phyloP scores from a whole-genome alignment of 139 green algal genomes.

The Chlamydomonas sp. region DNA sequence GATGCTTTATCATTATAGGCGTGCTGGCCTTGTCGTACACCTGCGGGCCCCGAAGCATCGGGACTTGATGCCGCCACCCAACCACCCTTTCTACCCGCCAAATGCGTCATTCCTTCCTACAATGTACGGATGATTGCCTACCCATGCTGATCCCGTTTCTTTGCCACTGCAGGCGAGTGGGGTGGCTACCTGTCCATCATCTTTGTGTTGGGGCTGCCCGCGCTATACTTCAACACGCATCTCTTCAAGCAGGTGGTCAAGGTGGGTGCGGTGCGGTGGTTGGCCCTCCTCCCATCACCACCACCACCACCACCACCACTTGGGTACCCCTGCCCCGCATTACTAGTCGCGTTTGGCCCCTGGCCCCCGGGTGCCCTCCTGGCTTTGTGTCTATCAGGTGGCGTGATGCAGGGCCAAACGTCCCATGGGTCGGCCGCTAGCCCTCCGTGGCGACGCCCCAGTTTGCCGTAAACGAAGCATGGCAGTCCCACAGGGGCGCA shows the following conservation, averaged over 20 bases:
- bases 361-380: background rate
- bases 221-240: background rate
- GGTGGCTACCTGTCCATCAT: conserved; percentile 11
- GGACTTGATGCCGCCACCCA: too few relatives aligned
- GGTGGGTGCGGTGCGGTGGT: background rate
- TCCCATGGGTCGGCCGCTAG: background rate
- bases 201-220: background rate
- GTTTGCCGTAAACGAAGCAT: background rate
- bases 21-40: too few relatives aligned
- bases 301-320: background rate
- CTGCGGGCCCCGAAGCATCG: too few relatives aligned
- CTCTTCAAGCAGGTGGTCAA: background rate
- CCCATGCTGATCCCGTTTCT: background rate
- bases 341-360: background rate
- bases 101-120: too few relatives aligned
- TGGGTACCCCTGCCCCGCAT: background rate
- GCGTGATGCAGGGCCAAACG: background rate
- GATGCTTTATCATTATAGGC: too few relatives aligned
- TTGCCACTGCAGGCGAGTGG: background rate
- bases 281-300: background rate
- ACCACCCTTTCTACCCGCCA: too few relatives aligned
- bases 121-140: too few relatives aligned
- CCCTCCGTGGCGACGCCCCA: background rate
- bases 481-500: background rate
- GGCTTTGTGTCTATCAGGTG: background rate